Percentiles rank a stretch among this genome's conserved stretches.
These are phyloP conservation scores for Fomitopsis pulvina DNA, from an alignment of 768 basidiomycete species.

Conservation along the genomic window DNA sequence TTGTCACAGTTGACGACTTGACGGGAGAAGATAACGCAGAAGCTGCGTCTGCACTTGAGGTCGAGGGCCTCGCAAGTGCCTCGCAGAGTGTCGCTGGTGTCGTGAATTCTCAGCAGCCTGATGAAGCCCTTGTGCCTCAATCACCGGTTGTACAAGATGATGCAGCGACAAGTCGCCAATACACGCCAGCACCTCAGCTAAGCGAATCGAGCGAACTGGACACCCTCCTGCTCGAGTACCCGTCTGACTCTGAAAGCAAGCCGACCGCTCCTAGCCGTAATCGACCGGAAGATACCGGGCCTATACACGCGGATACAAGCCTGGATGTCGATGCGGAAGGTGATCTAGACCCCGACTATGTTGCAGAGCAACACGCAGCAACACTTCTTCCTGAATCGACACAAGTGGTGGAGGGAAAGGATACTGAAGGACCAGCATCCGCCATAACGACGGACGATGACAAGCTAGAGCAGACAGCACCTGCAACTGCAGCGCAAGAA, in stretches of 20 bases:
- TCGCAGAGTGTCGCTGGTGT: not conserved
- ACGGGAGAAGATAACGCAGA: not conserved
- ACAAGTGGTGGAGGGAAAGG: not conserved
- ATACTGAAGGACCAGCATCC: too few relatives aligned
- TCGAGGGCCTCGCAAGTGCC: too few relatives aligned
- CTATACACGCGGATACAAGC: not conserved
- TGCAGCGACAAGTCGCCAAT: too few relatives aligned
- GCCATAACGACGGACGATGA: too few relatives aligned
- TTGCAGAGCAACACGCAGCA: not conserved
- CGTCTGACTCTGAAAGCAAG: not conserved
- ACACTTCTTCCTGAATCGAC: too few relatives aligned
- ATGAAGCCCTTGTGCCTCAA: not conserved
- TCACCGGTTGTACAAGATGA: too few relatives aligned
- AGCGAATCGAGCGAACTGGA: not conserved
- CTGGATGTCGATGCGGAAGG: slow-evolving; percentile 14
- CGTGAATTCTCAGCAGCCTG: not conserved
- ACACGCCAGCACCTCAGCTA: not conserved
- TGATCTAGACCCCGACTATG: slow-evolving; percentile 16
- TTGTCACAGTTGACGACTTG: not conserved
- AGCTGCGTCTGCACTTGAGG: not conserved
- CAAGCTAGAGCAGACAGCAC: too few relatives aligned
- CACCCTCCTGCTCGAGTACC: slow-evolving; percentile 2
- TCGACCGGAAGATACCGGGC: not conserved
- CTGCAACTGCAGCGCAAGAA: too few relatives aligned
- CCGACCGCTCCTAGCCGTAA: not conserved